Evolutionary conservation across 371 early-diverging fungal species (phyloP), one percentile per base, ranked within the genome.

Genomic region (Rhizopus delemar): DNA sequence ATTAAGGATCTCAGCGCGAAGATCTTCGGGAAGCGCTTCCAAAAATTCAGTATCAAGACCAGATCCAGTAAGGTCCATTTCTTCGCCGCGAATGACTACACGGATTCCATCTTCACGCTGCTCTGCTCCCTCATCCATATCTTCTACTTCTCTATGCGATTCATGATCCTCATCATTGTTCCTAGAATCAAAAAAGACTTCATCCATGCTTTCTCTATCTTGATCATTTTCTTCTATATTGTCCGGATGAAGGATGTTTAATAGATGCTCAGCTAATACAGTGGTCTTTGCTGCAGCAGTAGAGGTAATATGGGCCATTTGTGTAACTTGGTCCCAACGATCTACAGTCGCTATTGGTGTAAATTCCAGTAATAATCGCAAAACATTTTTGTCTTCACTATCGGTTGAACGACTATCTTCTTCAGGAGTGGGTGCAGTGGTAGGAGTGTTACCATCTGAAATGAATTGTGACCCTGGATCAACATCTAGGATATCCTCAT

Each of bases 31-130:
- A 46, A 96, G 75, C 0, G 96, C 96, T 56, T 89, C 86, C 51
- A 96, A 70, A 71, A 95, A 96, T 55, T 88, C 88, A 2, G 83
- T 81, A 61, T 95, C 96, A 43, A 95, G 94, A 16, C 92, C 95
- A 32, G 90, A 85, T 41, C 90, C 89, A 0, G 93, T 88, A 28
- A 96, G 88, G 57, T 96, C 95, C 0, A 93, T 79, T 57, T 75
- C 59, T 39, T 81, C 65, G 8, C 68, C 65, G 12, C 69, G 78
- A 36, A 69, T 67, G 69, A 68, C 75, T n/a, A 51, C 28, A 50
- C 43, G 50, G 58, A 66, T 56, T n/a, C 56, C 46, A 8, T 53
- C 52, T 4, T 41, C 39, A 12, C 60, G 62, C 35, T 63, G 57
- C 33, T 54, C 58, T 38, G 11, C 53, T 13, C 3, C 38, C 34